Percentiles rank a stretch among this genome's conserved stretches.
Conservation (phyloP, 352 stramenopile genomes). For the Phytopythium boreale region DNA sequence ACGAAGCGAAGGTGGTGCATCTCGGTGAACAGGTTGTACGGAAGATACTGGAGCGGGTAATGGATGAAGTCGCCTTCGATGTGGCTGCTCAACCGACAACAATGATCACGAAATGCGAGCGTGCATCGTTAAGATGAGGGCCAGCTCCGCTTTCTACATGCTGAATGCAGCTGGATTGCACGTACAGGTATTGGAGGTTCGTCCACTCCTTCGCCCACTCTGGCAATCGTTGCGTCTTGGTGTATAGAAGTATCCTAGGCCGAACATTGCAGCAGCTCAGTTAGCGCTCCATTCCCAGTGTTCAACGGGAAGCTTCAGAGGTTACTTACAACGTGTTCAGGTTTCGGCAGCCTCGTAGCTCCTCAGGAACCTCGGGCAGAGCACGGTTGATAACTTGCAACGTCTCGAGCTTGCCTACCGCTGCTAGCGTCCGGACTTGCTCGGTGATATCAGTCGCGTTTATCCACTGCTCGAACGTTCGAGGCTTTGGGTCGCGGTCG, state of each 20-base stretch:
- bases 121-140: background rate
- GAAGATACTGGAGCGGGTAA: conserved; percentile 29
- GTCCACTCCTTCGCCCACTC: conserved; percentile 26
- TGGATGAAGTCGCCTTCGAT: conserved; percentile 31
- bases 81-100: conserved; percentile 12
- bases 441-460: conserved; percentile 28
- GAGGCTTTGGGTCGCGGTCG: conserved; percentile 17
- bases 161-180: background rate
- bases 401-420: conserved; percentile 25
- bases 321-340: conserved; percentile 21
- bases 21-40: conserved; percentile 23
- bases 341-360: conserved; percentile 24
- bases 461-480: conserved; percentile 32
- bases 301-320: background rate
- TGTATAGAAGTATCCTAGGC: conserved; percentile 30
- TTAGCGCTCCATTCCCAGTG: background rate
- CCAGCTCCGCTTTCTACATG: background rate
- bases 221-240: conserved; percentile 21
- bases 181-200: conserved; percentile 31
- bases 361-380: conserved; percentile 25
- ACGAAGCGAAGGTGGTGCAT: conserved; percentile 42
- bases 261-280: background rate
- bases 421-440: conserved; percentile 22
- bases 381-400: conserved; percentile 44
- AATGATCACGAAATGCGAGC: background rate